Evolutionary conservation across 176 grass and related monocot genomes (phyloP), one percentile per base, ranked within the genome.

Genomic region (Panicum miliaceum): DNA sequence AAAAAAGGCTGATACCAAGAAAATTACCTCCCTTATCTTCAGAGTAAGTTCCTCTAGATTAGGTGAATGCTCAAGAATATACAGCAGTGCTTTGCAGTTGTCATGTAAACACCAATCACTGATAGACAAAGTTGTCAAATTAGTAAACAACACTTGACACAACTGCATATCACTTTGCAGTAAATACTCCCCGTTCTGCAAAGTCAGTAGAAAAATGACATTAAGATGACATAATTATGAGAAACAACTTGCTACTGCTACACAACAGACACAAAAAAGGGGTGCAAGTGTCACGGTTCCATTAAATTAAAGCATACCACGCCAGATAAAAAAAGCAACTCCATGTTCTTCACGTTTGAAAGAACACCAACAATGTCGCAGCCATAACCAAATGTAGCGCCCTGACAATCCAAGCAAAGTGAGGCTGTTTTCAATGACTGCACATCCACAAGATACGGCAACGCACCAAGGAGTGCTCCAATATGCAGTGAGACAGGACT

Each of bases 321-420:
- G 8, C 23, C 10, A 14, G 0, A 0, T 46, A 14, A 6, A 72
- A 48, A 23, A 42, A 48, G 13, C n/a, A 72, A 16, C 69, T 71
- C 42, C 68, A 71, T 15, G n/a, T 71, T 47, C 68, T 25, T 71
- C 11, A 71, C 42, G 12, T 47, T 71, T 71, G 68, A 71, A 71
- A 71, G 41, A 47, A 42, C n/a, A 11, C 42, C 36, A 68, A 68
- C 7, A 41, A 68, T 38, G 2, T 41, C 11, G 35, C 65, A 68
- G 16, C 5, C 5, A 66, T 37, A 14, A 37, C 0, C 6, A 66
- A 37, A 66, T 37, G 15, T 36, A 36, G 3, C 4, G 0, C 16
- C 16, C 0, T 36, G 32, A 7, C 0, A 0, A 4, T 35, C 3
- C 27, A 65, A 8, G 15, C 2, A 66, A 66, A 66, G 19, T 66